These are phyloP conservation scores for Talaromyces sp. DNA, from an alignment of 2,329 filamentous ascomycete species.

Conservation along the genomic window DNA sequence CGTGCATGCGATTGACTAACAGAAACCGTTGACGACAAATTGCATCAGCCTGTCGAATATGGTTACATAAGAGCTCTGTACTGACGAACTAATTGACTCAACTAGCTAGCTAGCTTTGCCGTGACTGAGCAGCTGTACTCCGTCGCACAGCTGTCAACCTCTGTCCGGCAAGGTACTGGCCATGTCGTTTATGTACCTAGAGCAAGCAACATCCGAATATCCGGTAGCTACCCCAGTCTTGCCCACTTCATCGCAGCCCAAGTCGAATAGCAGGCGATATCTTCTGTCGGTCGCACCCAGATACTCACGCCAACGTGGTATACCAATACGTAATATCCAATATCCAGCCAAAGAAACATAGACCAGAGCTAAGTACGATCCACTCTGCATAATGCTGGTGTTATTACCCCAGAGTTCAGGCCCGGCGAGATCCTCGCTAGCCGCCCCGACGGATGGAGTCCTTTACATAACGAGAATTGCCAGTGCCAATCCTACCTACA, in stretches of 20 bases:
- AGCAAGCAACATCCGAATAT: neutral
- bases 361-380: neutral
- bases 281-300: no score
- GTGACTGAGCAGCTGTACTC: no score
- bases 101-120: no score
- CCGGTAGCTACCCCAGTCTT: neutral
- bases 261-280: no score
- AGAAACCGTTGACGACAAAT: slow-evolving; percentile 15
- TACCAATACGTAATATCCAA: neutral
- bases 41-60: slow-evolving; percentile 4
- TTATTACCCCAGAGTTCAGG: slow-evolving; percentile 6
- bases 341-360: neutral
- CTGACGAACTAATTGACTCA: no score
- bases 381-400: neutral
- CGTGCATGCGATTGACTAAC: slow-evolving; percentile 18
- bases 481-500: slow-evolving; percentile 2
- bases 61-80: neutral
- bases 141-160: neutral
- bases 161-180: neutral
- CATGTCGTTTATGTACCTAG: neutral
- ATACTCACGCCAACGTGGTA: neutral
- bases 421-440: slow-evolving; percentile 1
- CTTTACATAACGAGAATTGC: neutral
- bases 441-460: neutral
- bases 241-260: neutral